A percentile compares a stretch with the other conserved stretches of the same genome.
phyloP scores from a whole-genome alignment of 257 asterid species.

The Petunia axillaris region DNA sequence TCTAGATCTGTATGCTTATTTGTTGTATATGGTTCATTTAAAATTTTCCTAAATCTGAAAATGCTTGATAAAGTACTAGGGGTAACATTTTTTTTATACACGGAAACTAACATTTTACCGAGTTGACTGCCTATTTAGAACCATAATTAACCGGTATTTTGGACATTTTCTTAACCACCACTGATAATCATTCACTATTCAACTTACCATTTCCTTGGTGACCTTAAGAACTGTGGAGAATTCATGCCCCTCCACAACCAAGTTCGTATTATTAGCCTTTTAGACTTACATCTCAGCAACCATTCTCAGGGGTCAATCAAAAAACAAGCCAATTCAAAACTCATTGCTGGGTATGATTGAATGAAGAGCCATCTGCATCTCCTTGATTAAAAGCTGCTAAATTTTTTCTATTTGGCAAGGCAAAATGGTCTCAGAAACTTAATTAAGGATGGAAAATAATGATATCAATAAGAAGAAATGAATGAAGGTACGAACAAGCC shows the following conservation, averaged over 20 bases:
- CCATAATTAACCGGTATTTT: neutral
- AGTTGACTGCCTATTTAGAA: neutral
- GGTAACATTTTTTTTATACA: neutral
- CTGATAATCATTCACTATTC: too few relatives aligned
- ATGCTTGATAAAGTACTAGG: neutral
- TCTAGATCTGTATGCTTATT: neutral
- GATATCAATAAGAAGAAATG: neutral
- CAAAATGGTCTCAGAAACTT: neutral
- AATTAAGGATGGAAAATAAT: neutral
- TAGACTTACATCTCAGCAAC: neutral
- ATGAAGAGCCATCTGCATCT: too few relatives aligned
- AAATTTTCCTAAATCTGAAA: neutral
- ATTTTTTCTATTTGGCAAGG: neutral
- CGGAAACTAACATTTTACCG: neutral
- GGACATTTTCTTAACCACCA: neutral
- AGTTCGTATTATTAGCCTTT: neutral
- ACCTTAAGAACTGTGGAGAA: neutral
- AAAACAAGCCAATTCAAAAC: neutral
- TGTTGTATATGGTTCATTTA: neutral
- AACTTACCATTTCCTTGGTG: neutral
- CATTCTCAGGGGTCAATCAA: neutral
- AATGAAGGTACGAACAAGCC: neutral
- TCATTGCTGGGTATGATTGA: neutral
- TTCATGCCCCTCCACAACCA: neutral
- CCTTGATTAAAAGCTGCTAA: neutral